Evolutionary conservation across 2,329 filamentous ascomycete genomes (phyloP), one percentile per base, ranked within the genome.

Genomic region (Aureobasidium melanogenum): DNA sequence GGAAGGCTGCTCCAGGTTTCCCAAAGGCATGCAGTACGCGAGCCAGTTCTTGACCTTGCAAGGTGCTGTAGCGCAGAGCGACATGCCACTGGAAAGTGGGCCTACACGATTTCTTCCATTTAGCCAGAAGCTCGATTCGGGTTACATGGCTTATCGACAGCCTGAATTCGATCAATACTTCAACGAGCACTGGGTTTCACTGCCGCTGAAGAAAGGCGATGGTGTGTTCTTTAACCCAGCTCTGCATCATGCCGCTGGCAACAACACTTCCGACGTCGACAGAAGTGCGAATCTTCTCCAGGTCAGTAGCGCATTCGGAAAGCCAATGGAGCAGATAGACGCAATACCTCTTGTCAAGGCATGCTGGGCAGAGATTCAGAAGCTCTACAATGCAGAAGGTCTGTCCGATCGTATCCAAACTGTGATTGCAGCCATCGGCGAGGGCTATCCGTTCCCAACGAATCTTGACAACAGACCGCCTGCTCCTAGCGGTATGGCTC

Each of bases 191-290:
- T 82, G 81, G 64, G 76, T 86, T 6, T 75, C 77, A 1, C 67
- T 85, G 12, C 78, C 83, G 1, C 65, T 87, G 61, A 65, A 71
- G 2, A 75, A 79, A 44, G 84, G 84, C 0, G 84, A 87, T 65
- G 84, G 82, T 0, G 65, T 87, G 0, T 87, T 86, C 69, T 87
- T 87, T 71, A 85, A 83, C 61, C 84, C 84, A 0, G 84, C 81
- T 1, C 71, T 87, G 0, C 83, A 85, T 64, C 84, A 87, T 67
- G 84, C 84, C 1, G 84, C 84, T 0, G 84, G 84, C 0, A 77
- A 79, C 64, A 87, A 87, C 66, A 76, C 73, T 1, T 68, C 69
- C 9, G 74, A 76, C 19, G 72, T 85, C 28, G 69, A 81, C 26
- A 77, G 84, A 1, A 79, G 78, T 32, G 84, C 83, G n/a, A 87